These are phyloP conservation scores for Capronia epimyces DNA, from an alignment of 2,329 filamentous ascomycete species.

Conservation along the genomic window DNA sequence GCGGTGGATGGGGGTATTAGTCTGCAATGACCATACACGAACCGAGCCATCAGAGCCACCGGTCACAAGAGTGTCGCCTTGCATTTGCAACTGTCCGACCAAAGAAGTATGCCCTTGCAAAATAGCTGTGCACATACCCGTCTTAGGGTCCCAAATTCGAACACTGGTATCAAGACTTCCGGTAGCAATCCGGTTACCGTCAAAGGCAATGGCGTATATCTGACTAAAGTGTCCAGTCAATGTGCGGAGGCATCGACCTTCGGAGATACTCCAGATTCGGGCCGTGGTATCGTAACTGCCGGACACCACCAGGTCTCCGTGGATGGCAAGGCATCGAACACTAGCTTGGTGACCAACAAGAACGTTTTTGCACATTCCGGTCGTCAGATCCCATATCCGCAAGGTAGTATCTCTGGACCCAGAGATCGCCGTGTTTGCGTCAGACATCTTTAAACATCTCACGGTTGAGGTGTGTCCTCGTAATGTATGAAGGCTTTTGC, in stretches of 20 bases:
- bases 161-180: conserved; percentile 96
- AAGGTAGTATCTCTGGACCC: conserved; percentile 92
- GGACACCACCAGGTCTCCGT: conserved; percentile 94
- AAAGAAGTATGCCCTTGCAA: conserved; percentile 95
- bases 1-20: conserved; percentile 86
- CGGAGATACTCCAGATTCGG: conserved; percentile 94
- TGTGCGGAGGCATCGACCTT: conserved; percentile 85
- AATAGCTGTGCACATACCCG: conserved; percentile 81
- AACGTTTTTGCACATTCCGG: conserved; percentile 82
- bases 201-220: conserved; percentile 97
- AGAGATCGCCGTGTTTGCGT: conserved; percentile 88
- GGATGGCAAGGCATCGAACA: conserved; percentile 89
- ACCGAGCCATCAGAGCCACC: conserved; percentile 95
- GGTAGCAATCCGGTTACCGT: conserved; percentile 86
- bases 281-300: conserved; percentile 97
- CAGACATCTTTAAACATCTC: conserved; percentile 94
- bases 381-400: conserved; percentile 87
- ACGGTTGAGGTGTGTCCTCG: conserved; percentile 96
- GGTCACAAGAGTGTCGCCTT: conserved; percentile 88
- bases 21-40: conserved; percentile 88
- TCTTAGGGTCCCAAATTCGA: conserved; percentile 87
- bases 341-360: conserved; percentile 93
- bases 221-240: conserved; percentile 94
- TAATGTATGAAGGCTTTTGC: conserved; percentile 72
- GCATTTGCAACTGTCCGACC: conserved; percentile 93